Conservation (phyloP, 805 yeast species). For the Candida awuae region DNA sequence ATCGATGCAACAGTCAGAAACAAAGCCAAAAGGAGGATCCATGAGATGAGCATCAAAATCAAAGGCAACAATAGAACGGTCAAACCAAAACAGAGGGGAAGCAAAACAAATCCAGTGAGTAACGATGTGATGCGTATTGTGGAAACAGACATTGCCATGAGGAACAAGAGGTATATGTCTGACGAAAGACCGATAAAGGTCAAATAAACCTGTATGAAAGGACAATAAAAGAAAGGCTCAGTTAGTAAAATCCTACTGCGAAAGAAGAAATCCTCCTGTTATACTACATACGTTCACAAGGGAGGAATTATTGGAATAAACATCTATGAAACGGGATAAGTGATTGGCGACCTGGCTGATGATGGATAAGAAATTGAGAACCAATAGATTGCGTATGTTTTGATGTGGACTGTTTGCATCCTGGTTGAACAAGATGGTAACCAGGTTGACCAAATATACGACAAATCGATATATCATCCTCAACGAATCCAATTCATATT, state of each 20-base stretch:
- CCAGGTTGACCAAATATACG: background rate
- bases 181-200: slow-evolving; percentile 3
- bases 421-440: background rate
- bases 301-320: background rate
- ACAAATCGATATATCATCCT: background rate
- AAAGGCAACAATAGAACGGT: slow-evolving; percentile 4
- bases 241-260: background rate
- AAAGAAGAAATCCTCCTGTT: background rate
- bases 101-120: slow-evolving; percentile 13
- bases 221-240: background rate
- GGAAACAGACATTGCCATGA: slow-evolving; percentile 1
- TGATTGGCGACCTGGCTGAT: background rate
- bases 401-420: background rate
- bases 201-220: slow-evolving; percentile 3
- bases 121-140: slow-evolving; percentile 12
- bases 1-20: background rate
- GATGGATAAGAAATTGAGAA: background rate
- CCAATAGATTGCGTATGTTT: background rate
- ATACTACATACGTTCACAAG: slow-evolving; percentile 1
- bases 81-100: slow-evolving; percentile 28
- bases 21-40: background rate
- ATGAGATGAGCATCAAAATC: slow-evolving; percentile 5
- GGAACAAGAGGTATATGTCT: background rate
- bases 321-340: background rate
- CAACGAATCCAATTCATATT: background rate